Percentiles rank a stretch among this genome's conserved stretches.
Conservation (phyloP, 192 early-diverging fungal genomes). For the Coemansia sp. region DNA sequence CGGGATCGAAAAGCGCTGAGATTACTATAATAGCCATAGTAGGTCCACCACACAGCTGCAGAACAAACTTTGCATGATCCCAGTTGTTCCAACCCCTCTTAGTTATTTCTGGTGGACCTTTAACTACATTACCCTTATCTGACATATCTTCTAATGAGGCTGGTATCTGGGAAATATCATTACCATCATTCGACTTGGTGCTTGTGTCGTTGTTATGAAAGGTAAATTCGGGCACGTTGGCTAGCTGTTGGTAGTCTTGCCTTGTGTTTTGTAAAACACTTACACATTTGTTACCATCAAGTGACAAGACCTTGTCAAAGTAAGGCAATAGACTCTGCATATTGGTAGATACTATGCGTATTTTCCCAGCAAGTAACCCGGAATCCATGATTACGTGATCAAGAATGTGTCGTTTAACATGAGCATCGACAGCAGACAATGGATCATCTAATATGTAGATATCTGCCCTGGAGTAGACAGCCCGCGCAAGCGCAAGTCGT, state of each 20-base stretch:
- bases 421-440: conserved; percentile 80
- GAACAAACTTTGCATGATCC: not conserved
- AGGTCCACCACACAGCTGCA: conserved; percentile 15
- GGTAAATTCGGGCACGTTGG: too few species aligned
- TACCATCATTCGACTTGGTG: too few species aligned
- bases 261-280: conserved; percentile 3
- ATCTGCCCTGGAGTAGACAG: conserved; percentile 21
- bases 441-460: conserved; percentile 77
- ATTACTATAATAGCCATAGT: conserved; percentile 3
- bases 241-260: conserved; percentile 4
- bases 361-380: conserved; percentile 30
- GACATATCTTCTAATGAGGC: not conserved
- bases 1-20: conserved; percentile 13
- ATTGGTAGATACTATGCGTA: conserved; percentile 83
- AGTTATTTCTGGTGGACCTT: not conserved
- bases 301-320: conserved; percentile 69
- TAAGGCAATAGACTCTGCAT: conserved; percentile 72
- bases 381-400: conserved; percentile 18
- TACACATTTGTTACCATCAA: conserved; percentile 63
- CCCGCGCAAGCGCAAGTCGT: conserved; percentile 16
- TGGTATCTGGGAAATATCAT: not conserved
- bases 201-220: too few species aligned
- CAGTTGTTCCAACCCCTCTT: not conserved
- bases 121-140: not conserved
- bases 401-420: conserved; percentile 64